phyloP scores from a whole-genome alignment of 192 early-diverging fungal species.

The Backusella tuberculispora region DNA sequence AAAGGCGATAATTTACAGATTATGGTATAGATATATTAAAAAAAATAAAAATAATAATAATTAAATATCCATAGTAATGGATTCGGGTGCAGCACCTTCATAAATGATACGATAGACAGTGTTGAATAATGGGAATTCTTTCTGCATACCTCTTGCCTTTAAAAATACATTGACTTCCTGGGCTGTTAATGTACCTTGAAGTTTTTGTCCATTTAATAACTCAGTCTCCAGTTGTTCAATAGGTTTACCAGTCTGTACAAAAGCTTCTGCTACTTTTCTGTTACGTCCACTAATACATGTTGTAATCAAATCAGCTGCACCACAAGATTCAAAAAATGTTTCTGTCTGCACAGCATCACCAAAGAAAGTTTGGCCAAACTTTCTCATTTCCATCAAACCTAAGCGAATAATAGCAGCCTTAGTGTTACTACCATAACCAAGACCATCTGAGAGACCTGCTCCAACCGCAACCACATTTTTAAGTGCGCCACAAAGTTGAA shows the following conservation, averaged over 20 bases:
- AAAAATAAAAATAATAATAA: too few species aligned
- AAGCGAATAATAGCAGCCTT: slow-evolving; percentile 96
- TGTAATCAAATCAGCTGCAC: slow-evolving; percentile 94
- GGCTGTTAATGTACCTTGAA: slow-evolving; percentile 93
- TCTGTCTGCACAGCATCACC: slow-evolving; percentile 72
- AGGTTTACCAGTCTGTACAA: slow-evolving; percentile 85
- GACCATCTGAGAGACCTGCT: slow-evolving; percentile 89
- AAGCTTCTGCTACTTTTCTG: slow-evolving; percentile 87
- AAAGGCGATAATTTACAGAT: too few species aligned
- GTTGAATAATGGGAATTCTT: slow-evolving; percentile 77
- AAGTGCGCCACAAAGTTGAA: slow-evolving; percentile 94
- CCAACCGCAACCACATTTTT: slow-evolving; percentile 97
- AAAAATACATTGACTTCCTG: slow-evolving; percentile 85
- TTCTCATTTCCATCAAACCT: slow-evolving; percentile 93
- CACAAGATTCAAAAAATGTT: slow-evolving; percentile 96
- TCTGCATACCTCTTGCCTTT: slow-evolving; percentile 43
- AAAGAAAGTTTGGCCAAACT: slow-evolving; percentile 82
- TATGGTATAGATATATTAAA: too few species aligned
- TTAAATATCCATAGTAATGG: slow-evolving; percentile 19
- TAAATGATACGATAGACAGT: slow-evolving; percentile 90
- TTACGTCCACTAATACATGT: slow-evolving; percentile 95
- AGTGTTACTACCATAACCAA: slow-evolving; percentile 82
- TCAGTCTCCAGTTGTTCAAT: slow-evolving; percentile 89
- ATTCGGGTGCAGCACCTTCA: slow-evolving; percentile 46
- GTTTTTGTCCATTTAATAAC: slow-evolving; percentile 93